A percentile compares a stretch with the other conserved stretches of the same genome.
Evolutionary conservation across 2,329 filamentous ascomycete genomes (phyloP).

Genomic region (Tolypocladium tundrense): DNA sequence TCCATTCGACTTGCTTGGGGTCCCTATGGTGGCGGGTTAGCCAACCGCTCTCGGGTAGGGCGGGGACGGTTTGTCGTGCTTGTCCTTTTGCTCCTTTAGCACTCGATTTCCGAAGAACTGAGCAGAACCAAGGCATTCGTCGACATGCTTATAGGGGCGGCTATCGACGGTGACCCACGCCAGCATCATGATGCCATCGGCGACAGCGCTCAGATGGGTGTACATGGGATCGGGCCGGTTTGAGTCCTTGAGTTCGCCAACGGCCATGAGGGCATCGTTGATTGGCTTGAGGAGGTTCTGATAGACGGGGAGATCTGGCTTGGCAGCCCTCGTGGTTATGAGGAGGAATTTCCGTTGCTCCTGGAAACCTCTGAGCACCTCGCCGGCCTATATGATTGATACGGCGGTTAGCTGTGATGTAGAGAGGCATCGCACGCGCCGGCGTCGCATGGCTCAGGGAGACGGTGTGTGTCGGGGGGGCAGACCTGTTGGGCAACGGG

Average conservation of each 20-base stretch:
- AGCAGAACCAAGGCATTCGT: slow-evolving; percentile 70
- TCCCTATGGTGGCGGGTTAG: slow-evolving; percentile 43
- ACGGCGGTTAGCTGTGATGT: neutral
- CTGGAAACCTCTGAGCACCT: slow-evolving; percentile 57
- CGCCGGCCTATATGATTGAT: slow-evolving; percentile 28
- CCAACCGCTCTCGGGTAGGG: neutral
- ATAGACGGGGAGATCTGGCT: slow-evolving; percentile 63
- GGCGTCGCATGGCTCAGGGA: too few relatives aligned
- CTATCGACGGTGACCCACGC: slow-evolving; percentile 82
- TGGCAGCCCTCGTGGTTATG: slow-evolving; percentile 83
- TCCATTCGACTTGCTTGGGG: slow-evolving; percentile 72
- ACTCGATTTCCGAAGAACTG: slow-evolving; percentile 95
- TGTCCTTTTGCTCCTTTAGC: slow-evolving; percentile 78
- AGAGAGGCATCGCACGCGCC: neutral
- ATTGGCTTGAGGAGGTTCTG: slow-evolving; percentile 78
- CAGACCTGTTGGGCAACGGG: slow-evolving; percentile 70
- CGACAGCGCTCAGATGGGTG: slow-evolving; percentile 76
- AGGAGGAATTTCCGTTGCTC: slow-evolving; percentile 83
- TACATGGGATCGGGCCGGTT: slow-evolving; percentile 68
- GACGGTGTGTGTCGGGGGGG: neutral
- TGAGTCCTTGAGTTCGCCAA: slow-evolving; percentile 70
- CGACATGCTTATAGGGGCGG: slow-evolving; percentile 77
- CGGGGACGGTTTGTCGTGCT: slow-evolving; percentile 20
- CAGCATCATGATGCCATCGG: slow-evolving; percentile 80
- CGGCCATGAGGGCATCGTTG: slow-evolving; percentile 69